These are phyloP conservation scores for Pichia sp. DNA, from an alignment of 1,139 yeast species.

Conservation along the genomic window DNA sequence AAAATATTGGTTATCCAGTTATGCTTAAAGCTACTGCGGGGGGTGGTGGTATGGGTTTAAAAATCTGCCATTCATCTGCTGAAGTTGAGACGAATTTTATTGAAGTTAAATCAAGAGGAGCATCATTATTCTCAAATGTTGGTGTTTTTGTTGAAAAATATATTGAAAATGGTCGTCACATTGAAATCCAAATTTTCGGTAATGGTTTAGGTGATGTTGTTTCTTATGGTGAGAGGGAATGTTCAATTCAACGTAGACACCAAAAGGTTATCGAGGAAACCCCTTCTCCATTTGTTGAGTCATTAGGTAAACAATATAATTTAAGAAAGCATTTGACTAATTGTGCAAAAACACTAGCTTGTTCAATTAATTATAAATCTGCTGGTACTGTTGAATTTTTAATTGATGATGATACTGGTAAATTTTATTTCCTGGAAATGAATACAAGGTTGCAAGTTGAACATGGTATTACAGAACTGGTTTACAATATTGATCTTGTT, in stretches of 20 bases:
- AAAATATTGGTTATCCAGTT: conserved; percentile 40
- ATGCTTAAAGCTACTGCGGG: conserved; percentile 47
- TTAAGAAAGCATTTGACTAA: conserved; percentile 25
- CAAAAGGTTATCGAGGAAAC: conserved; percentile 46
- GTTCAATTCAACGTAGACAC: conserved; percentile 44
- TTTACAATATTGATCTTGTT: conserved; percentile 33
- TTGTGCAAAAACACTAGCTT: conserved; percentile 30
- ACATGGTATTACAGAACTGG: conserved; percentile 35
- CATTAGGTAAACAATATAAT: conserved; percentile 9
- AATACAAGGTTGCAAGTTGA: conserved; percentile 37
- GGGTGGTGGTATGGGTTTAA: conserved; percentile 49
- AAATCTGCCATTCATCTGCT: conserved; percentile 32
- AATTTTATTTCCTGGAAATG: conserved; percentile 33
- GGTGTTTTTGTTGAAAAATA: conserved; percentile 42
- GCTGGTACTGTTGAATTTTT: conserved; percentile 36
- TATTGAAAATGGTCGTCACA: conserved; percentile 39
- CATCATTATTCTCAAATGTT: conserved; percentile 37
- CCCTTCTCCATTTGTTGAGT: conserved; percentile 34
- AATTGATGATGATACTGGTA: conserved; percentile 32
- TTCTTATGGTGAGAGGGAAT: conserved; percentile 42
- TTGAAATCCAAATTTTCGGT: conserved; percentile 43
- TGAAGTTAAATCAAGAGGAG: conserved; percentile 39
- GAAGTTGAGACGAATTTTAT: conserved; percentile 33
- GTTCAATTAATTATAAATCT: conserved; percentile 31
- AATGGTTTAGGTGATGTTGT: conserved; percentile 39